These are phyloP conservation scores for Sporothrix inflata DNA, from an alignment of 2,329 filamentous ascomycete species.

Conservation along the genomic window DNA sequence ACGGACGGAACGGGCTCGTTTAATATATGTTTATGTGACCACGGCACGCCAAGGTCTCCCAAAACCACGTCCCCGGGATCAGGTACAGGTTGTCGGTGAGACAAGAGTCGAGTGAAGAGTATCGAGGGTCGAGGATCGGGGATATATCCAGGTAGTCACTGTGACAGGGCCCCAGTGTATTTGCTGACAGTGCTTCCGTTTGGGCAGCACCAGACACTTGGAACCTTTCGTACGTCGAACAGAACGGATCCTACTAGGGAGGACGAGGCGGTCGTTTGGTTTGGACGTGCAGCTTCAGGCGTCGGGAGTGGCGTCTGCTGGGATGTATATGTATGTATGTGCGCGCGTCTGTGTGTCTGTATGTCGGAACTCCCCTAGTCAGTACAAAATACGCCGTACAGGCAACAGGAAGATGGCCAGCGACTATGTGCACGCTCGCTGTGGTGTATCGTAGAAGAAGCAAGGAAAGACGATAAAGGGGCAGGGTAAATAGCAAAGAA, in stretches of 20 bases:
- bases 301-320: neutral
- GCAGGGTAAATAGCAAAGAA: neutral
- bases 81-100: neutral
- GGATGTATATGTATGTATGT: neutral
- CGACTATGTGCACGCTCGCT: neutral
- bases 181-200: neutral
- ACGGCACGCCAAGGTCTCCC: constrained; percentile 3
- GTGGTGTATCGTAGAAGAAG: neutral
- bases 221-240: neutral
- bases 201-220: neutral
- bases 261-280: neutral
- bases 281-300: neutral
- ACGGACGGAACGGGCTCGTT: neutral
- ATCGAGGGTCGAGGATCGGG: neutral
- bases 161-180: neutral
- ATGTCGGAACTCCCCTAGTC: neutral
- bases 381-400: neutral
- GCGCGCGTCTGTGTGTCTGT: neutral
- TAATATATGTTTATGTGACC: constrained; percentile 19
- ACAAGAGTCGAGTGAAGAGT: neutral
- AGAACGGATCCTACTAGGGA: too few relatives aligned
- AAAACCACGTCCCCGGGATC: constrained; percentile 21
- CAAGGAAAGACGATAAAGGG: too few relatives aligned
- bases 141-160: neutral
- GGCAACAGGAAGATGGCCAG: neutral